A percentile compares a stretch with the other conserved stretches of the same genome.
These are phyloP conservation scores for Leccinum colubrinum DNA, from an alignment of 1,284 basidiomycete species.

Conservation along the genomic window DNA sequence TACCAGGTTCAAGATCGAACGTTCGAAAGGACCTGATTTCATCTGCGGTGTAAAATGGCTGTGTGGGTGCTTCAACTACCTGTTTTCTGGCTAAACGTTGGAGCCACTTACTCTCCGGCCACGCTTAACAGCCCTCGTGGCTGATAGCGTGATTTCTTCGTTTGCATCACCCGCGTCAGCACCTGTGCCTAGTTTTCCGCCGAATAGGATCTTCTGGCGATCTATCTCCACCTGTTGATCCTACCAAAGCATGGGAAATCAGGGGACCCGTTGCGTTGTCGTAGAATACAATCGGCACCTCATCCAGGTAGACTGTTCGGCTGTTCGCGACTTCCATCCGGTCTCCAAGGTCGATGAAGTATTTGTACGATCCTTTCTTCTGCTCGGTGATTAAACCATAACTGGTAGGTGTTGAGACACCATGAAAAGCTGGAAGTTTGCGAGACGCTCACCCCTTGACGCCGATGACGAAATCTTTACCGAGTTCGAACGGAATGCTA, in stretches of 20 bases:
- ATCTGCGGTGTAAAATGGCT: constrained; percentile 85
- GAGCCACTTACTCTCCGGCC: constrained; percentile 45
- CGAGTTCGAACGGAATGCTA: constrained; percentile 80
- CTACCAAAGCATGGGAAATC: constrained; percentile 36
- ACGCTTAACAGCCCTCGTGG: constrained; percentile 43
- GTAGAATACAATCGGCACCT: constrained; percentile 42
- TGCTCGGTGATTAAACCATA: constrained; percentile 87
- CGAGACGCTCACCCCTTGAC: constrained; percentile 74
- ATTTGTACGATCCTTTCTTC: constrained; percentile 76
- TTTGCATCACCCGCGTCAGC: constrained; percentile 47
- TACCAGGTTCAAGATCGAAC: constrained; percentile 73
- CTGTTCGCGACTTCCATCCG: constrained; percentile 71
- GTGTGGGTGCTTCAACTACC: constrained; percentile 31
- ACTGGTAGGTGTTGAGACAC: constrained; percentile 39
- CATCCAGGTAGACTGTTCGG: constrained; percentile 75
- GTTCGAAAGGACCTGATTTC: constrained; percentile 83
- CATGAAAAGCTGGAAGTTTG: neutral
- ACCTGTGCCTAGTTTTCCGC: constrained; percentile 54
- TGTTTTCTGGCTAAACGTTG: neutral
- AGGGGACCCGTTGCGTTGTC: constrained; percentile 1
- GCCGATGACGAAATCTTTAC: constrained; percentile 81
- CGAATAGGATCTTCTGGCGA: constrained; percentile 57
- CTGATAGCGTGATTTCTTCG: constrained; percentile 22
- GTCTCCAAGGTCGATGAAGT: constrained; percentile 79
- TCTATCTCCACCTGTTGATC: constrained; percentile 59